Evolutionary conservation across 768 basidiomycete species (phyloP), one percentile per base, ranked within the genome.

Genomic region (Boletus pseudopeckii): DNA sequence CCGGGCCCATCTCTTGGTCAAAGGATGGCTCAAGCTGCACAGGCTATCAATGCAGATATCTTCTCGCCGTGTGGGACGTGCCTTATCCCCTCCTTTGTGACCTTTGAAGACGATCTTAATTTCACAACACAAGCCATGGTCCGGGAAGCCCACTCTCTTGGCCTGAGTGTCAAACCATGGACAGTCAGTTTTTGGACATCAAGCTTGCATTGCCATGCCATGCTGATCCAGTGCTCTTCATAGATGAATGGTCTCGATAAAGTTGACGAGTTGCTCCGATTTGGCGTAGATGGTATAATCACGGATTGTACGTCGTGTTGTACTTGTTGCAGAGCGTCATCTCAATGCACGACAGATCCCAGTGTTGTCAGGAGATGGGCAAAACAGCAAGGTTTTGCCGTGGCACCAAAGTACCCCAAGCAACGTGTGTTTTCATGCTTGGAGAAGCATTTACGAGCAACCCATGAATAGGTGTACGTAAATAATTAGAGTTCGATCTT

Each of bases 221-320:
- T 38, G 9, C 42, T 57, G 47, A 60, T n/a, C 18, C 11, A 43
- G 15, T 40, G 17, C 14, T 20, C 14, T 36, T 41, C 30, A 54
- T 7, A 88, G 86, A 77, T 86, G 54, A 82, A 90, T 64, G 72
- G 75, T 18, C 71, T 87, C 52, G 83, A 80, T 60, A 72, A 82
- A 36, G 78, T 80, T 3, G 81, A 86, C n/a, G 75, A 83, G 57
- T 64, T 91, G 39, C 50, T 84, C 33, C 75, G 75, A 15, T 79
- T 77, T 73, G 80, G 81, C 4, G 83, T 82, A 0, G 89, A 91
- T 65, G 90, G 88, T 0, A 80, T 92, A 52, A 91, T 92, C 61
- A 83, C 88, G 5, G 89, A 92, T 64, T 88, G 77, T 78, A 54
- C 14, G 75, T 54, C 13, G 20, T 34, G 13, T 42, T 15, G 7